Evolutionary conservation across 2,329 filamentous ascomycete genomes (phyloP).

Genomic region (Dryadomyces quercus-mongolicae): DNA sequence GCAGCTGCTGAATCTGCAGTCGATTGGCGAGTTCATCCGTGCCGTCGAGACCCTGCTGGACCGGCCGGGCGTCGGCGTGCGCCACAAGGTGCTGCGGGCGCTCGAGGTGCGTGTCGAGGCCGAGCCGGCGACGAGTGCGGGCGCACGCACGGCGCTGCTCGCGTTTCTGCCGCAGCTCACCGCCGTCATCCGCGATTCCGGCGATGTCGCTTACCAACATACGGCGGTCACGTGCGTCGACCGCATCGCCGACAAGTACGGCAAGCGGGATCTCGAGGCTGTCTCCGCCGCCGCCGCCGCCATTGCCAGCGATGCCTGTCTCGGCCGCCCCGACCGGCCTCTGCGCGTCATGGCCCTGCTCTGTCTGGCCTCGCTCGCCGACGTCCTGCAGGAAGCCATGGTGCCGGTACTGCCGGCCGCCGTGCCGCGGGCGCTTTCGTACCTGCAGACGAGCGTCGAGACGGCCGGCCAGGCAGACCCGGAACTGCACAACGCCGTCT

Average conservation of each 20-base stretch:
- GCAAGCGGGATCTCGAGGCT: conserved; percentile 73
- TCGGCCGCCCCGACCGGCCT: conserved; percentile 60
- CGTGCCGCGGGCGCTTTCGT: conserved; percentile 57
- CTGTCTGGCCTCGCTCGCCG: conserved; percentile 78
- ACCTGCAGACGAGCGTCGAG: conserved; percentile 54
- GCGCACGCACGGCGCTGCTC: conserved; percentile 59
- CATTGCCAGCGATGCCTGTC: conserved; percentile 63
- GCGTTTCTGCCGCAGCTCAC: conserved; percentile 71
- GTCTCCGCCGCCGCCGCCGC: conserved; percentile 65
- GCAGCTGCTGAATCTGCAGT: conserved; percentile 71
- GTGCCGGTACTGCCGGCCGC: conserved; percentile 71
- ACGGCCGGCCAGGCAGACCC: conserved; percentile 24
- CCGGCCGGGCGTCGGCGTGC: conserved; percentile 60
- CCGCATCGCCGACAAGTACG: conserved; percentile 88
- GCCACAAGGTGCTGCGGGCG: conserved; percentile 67
- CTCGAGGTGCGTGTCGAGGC: conserved; percentile 69
- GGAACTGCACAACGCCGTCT: conserved; percentile 70
- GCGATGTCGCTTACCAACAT: conserved; percentile 65
- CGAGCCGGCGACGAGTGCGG: conserved; percentile 55
- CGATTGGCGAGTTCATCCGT: conserved; percentile 79
- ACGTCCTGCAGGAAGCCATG: conserved; percentile 76
- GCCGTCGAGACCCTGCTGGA: conserved; percentile 74
- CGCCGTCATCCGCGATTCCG: conserved; percentile 58
- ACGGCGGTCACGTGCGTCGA: conserved; percentile 84
- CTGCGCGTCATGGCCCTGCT: conserved; percentile 76